phyloP scores from a whole-genome alignment of 2,329 filamentous ascomycete species.

The Fusarium udum region DNA sequence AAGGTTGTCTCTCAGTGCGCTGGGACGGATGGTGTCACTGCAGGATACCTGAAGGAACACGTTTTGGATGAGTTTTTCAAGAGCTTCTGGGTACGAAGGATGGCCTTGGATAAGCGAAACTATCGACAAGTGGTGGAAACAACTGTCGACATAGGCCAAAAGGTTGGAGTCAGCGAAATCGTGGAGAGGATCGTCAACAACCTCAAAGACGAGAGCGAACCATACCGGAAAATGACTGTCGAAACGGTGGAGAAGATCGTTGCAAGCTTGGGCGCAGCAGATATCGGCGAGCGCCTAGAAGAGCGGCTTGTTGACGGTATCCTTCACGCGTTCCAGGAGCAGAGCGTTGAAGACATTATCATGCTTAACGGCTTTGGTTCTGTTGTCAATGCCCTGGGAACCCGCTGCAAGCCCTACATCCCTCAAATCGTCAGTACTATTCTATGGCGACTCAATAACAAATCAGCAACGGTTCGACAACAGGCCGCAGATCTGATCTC shows the following conservation, averaged over 20 bases:
- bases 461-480: conserved; percentile 94
- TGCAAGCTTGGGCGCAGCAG: conserved; percentile 89
- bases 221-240: conserved; percentile 98
- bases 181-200: conserved; percentile 93
- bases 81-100: conserved; percentile 96
- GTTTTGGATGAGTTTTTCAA: conserved; percentile 98
- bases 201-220: conserved; percentile 96
- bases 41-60: conserved; percentile 92
- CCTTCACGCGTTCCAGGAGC: conserved; percentile 95
- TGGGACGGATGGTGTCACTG: conserved; percentile 92
- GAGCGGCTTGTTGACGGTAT: conserved; percentile 96
- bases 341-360: conserved; percentile 94
- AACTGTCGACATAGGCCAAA: conserved; percentile 95
- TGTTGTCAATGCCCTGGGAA: conserved; percentile 93
- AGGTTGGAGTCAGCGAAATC: conserved; percentile 97
- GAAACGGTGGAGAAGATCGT: conserved; percentile 98
- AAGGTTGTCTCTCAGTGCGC: conserved; percentile 98
- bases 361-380: conserved; percentile 98
- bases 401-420: conserved; percentile 93
- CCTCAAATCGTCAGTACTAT: conserved; percentile 98
- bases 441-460: conserved; percentile 96
- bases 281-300: conserved; percentile 91
- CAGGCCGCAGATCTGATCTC: conserved; percentile 97
- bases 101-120: conserved; percentile 97
- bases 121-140: conserved; percentile 98